Evolutionary conservation across 139 green algal genomes (phyloP), one percentile per base, ranked within the genome.

Genomic region (Raphidocelis subcapitata): DNA sequence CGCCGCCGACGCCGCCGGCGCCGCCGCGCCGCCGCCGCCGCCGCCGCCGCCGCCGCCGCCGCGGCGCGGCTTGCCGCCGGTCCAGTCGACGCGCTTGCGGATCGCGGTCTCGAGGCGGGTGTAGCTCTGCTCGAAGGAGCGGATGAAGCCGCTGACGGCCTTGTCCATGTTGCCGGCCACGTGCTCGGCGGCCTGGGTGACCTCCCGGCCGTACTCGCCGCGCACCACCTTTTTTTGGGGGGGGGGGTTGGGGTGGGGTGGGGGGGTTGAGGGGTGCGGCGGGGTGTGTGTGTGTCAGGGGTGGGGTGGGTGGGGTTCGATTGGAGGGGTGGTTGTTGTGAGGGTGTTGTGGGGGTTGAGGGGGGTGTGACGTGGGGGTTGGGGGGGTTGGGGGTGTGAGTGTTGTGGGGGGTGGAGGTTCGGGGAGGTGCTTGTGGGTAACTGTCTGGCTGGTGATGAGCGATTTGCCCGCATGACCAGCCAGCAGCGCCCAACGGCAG

Each of bases 51-150:
- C 23, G 54, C 66, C 32, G 20, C 60, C 36, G 46, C 56, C 16
- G 18, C 47, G 47, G 24, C 54, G 5, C 24, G 10, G 10, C 54
- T 61, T 29, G 18, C 65, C 31, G 31, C 73, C 71, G 62, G 35
- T 31, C 72, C 67, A 79, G 67, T 69, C 78, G 46, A 83, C 69
- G 44, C 75, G 73, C 37, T n/a, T 69, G 20, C 73, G 57, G 20
- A 82, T 77, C 26, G 80, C 76, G 4, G 51, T 55, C 65, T 83
- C 80, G 37, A 82, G 72, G 62, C 81, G 75, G 52, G 67, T 65
- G 76, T 86, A 90, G 47, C 44, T 68, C 41, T 84, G 67, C 66
- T 91, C 86, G 46, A 88, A 85, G 52, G 66, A 64, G 21, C 65
- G 56, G 67, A 91, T 85, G 70, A 85, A 89, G 67, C 79, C 76